These are phyloP conservation scores for Cordyceps pruinosa DNA, from an alignment of 2,329 filamentous ascomycete species.

Conservation along the genomic window DNA sequence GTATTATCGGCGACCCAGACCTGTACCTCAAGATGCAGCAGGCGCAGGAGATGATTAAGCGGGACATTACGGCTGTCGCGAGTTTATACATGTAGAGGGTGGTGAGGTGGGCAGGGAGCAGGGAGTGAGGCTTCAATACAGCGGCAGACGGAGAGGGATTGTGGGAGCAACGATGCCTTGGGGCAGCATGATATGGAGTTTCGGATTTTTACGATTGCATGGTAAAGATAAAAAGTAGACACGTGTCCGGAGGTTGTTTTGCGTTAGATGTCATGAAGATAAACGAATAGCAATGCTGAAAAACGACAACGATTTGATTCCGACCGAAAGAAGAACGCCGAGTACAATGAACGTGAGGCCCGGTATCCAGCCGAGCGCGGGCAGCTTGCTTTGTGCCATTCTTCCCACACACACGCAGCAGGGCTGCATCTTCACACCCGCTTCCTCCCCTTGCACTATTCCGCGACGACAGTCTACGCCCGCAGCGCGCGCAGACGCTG, in stretches of 20 bases:
- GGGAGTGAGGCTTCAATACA: too few species aligned
- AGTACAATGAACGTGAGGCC: constrained; percentile 4
- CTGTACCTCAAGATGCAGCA: constrained; percentile 95
- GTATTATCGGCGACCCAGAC: constrained; percentile 89
- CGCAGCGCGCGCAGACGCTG: constrained; percentile 50
- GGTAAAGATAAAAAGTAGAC: not conserved
- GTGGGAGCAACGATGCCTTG: too few species aligned
- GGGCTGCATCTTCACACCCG: not conserved
- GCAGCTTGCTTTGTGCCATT: not conserved
- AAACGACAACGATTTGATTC: not conserved
- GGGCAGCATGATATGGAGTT: too few species aligned
- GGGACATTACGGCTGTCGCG: constrained; percentile 87
- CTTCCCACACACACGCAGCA: not conserved
- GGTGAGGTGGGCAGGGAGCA: too few species aligned
- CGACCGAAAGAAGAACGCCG: constrained; percentile 4
- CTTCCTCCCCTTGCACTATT: not conserved
- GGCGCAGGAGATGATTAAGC: constrained; percentile 95
- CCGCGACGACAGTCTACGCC: constrained; percentile 29
- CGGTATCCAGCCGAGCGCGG: not conserved
- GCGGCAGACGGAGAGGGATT: too few species aligned
- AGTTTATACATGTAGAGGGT: constrained; percentile 70
- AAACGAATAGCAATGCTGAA: not conserved
- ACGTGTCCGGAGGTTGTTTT: not conserved
- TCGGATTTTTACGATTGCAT: not conserved
- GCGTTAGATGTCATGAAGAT: constrained; percentile 4